These are phyloP conservation scores for Daldinia vernicosa DNA, from an alignment of 495 filamentous ascomycete genomes.

Conservation along the genomic window DNA sequence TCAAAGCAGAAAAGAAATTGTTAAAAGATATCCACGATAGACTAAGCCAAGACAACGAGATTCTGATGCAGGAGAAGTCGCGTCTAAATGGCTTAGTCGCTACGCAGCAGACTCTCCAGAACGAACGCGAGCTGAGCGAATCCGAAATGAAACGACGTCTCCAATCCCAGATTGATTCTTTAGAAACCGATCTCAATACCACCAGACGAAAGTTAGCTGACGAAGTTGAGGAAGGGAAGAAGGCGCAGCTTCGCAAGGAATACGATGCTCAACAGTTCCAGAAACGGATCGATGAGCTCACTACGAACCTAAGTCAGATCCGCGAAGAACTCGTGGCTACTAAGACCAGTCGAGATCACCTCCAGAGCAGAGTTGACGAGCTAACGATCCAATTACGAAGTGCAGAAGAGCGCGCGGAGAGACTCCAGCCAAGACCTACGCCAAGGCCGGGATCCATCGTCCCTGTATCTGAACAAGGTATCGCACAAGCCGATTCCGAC, in stretches of 20 bases:
- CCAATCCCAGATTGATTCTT: slow-evolving; percentile 74
- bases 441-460: slow-evolving; percentile 58
- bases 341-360: slow-evolving; percentile 86
- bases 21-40: slow-evolving; percentile 92
- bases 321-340: slow-evolving; percentile 84
- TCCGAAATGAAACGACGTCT: slow-evolving; percentile 80
- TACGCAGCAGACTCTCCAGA: slow-evolving; percentile 83
- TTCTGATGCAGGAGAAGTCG: slow-evolving; percentile 79
- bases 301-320: slow-evolving; percentile 74
- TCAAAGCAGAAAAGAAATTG: slow-evolving; percentile 90
- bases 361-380: slow-evolving; percentile 88
- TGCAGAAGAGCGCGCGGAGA: slow-evolving; percentile 83
- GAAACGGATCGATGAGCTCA: slow-evolving; percentile 88
- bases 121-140: slow-evolving; percentile 88
- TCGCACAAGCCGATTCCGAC: slow-evolving; percentile 58
- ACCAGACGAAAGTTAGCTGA: slow-evolving; percentile 86
- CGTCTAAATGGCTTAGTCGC: slow-evolving; percentile 81
- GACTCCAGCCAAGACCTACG: slow-evolving; percentile 77
- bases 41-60: slow-evolving; percentile 84
- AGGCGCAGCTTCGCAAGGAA: slow-evolving; percentile 80
- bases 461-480: slow-evolving; percentile 53
- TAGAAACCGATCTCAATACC: slow-evolving; percentile 78
- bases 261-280: slow-evolving; percentile 86
- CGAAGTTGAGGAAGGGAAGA: slow-evolving; percentile 83
- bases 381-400: slow-evolving; percentile 84